These are phyloP conservation scores for Mycena sanguinolenta DNA, from an alignment of 768 basidiomycete species.

Conservation along the genomic window DNA sequence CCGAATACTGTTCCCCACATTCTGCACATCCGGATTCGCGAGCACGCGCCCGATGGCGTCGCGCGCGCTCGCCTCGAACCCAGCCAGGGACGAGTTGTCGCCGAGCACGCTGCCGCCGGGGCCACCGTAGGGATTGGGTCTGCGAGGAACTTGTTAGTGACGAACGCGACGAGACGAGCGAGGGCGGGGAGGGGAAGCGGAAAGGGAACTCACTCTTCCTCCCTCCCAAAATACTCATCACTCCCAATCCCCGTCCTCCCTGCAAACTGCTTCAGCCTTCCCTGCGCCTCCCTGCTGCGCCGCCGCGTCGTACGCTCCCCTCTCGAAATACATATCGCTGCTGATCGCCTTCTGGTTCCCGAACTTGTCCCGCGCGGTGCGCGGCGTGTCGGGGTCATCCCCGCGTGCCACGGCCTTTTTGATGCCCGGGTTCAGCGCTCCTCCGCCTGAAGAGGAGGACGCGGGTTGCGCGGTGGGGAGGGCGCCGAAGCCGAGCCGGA, in stretches of 20 bases:
- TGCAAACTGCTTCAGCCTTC: constrained; percentile 85
- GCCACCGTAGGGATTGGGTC: not conserved
- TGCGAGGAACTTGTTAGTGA: not conserved
- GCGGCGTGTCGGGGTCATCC: constrained; percentile 71
- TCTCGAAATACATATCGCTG: constrained; percentile 97
- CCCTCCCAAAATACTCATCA: constrained; percentile 95
- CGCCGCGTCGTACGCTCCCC: constrained; percentile 86
- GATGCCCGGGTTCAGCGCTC: constrained; percentile 34
- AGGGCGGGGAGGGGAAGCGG: not conserved
- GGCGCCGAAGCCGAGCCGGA: constrained; percentile 36
- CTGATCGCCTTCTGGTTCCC: constrained; percentile 95
- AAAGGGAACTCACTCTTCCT: constrained; percentile 79
- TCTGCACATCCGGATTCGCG: constrained; percentile 90
- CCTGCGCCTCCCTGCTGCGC: constrained; percentile 82
- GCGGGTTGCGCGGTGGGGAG: constrained; percentile 16
- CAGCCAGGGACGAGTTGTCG: constrained; percentile 72
- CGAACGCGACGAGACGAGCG: not conserved
- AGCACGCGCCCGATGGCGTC: constrained; percentile 83
- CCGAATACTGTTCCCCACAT: constrained; percentile 82
- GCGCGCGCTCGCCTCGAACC: constrained; percentile 72
- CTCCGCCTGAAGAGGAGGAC: not conserved
- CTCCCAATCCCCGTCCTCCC: constrained; percentile 96
- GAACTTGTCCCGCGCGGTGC: constrained; percentile 88
- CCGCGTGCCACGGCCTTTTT: constrained; percentile 32
- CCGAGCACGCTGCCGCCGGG: constrained; percentile 42